Conservation (phyloP, 306 rosid genomes). For the Quercus berberidifolia region DNA sequence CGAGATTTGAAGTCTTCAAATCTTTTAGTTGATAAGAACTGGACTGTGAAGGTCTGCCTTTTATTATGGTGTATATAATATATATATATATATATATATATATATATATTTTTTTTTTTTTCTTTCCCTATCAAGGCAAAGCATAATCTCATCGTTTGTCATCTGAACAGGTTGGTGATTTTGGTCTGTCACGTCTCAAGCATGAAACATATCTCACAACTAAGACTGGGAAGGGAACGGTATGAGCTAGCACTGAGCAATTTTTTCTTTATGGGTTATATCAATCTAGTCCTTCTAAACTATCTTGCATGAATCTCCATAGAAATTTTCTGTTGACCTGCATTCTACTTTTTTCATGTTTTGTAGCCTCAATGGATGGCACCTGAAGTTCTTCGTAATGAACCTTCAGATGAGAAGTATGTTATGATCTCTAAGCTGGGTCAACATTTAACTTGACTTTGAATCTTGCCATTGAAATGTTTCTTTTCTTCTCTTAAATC, state of each 20-base stretch:
- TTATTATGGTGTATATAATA: not conserved
- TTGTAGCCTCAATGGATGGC: conserved; percentile 99
- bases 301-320: conserved; percentile 1
- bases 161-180: conserved; percentile 82
- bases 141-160: conserved; percentile 13
- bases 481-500: conserved; percentile 11
- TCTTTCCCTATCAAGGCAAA: conserved; percentile 12
- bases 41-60: conserved; percentile 88
- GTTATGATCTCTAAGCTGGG: conserved; percentile 21
- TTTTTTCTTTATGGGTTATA: conserved; percentile 3
- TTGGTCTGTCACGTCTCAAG: conserved; percentile 98
- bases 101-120: not conserved
- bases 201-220: conserved; percentile 86
- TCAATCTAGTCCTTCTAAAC: conserved; percentile 9
- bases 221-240: conserved; percentile 98
- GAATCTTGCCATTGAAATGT: not conserved
- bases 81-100: no score
- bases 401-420: conserved; percentile 95
- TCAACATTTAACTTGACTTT: not conserved
- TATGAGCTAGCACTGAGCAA: conserved; percentile 18
- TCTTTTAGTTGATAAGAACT: conserved; percentile 88
- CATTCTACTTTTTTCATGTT: conserved; percentile 20
- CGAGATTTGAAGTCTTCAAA: conserved; percentile 96
- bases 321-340: not conserved
- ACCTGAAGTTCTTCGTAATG: conserved; percentile 98